Conservation (phyloP, 805 yeast genomes). For the Ogataea methylovora region DNA sequence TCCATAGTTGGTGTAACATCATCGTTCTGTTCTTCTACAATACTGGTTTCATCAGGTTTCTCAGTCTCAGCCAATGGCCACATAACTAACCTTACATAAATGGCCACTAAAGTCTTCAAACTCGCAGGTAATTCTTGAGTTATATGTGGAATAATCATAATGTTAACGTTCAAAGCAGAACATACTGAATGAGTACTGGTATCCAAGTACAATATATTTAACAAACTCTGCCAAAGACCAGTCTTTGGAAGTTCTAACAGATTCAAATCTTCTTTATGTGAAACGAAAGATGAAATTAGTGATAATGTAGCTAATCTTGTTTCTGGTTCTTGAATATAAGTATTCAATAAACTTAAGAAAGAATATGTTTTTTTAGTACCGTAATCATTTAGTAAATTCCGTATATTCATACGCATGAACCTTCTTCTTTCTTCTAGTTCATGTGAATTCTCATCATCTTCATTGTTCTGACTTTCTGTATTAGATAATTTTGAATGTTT, state of each 20-base stretch:
- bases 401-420: conserved; percentile 38
- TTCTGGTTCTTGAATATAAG: conserved; percentile 23
- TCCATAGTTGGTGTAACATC: conserved; percentile 2
- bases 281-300: conserved; percentile 25
- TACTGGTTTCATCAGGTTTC: not conserved
- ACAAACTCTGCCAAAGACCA: conserved; percentile 28
- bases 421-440: conserved; percentile 41
- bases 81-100: conserved; percentile 36
- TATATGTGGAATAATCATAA: conserved; percentile 26
- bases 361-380: conserved; percentile 30
- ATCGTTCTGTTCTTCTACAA: conserved; percentile 4
- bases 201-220: conserved; percentile 35
- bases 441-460: conserved; percentile 22
- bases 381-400: conserved; percentile 31
- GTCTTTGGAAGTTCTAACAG: conserved; percentile 26
- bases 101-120: conserved; percentile 34
- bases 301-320: conserved; percentile 31
- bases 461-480: no score
- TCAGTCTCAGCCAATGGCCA: conserved; percentile 18
- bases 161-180: conserved; percentile 21
- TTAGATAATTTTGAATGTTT: no score
- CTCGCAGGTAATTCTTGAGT: conserved; percentile 24
- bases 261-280: conserved; percentile 5
- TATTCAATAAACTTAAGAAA: conserved; percentile 31
- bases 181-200: conserved; percentile 31